Evolutionary conservation across 768 basidiomycete species (phyloP).

Genomic region (Rubroboletus satanas): DNA sequence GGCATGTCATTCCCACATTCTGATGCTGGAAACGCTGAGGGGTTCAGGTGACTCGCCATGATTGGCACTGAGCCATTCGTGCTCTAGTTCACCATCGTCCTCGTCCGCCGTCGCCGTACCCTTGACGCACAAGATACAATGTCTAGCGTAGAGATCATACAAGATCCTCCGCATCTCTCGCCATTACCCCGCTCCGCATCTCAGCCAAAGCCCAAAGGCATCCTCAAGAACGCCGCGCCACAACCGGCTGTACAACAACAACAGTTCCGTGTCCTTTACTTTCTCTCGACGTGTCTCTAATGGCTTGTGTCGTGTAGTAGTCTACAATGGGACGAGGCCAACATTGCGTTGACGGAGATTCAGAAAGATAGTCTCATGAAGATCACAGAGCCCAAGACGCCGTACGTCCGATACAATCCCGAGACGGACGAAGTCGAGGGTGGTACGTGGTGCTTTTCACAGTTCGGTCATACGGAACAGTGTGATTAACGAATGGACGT

Average conservation of each 20-base stretch:
- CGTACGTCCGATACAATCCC: constrained; percentile 88
- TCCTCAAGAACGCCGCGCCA: constrained; percentile 73
- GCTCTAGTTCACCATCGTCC: not conserved
- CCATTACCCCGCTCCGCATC: constrained; percentile 61
- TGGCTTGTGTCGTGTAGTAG: constrained; percentile 38
- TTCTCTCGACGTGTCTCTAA: not conserved
- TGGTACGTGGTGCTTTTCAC: constrained; percentile 45
- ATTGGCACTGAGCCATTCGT: constrained; percentile 1
- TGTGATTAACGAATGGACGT: not conserved
- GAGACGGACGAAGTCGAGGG: constrained; percentile 82
- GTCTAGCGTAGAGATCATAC: constrained; percentile 29
- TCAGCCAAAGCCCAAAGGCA: constrained; percentile 78
- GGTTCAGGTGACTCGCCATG: constrained; percentile 6
- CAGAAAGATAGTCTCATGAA: constrained; percentile 97
- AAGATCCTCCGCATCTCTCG: constrained; percentile 43
- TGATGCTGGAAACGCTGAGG: constrained; percentile 6
- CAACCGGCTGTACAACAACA: constrained; percentile 38
- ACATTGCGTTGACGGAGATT: constrained; percentile 87
- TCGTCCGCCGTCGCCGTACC: not conserved
- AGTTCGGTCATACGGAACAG: not conserved
- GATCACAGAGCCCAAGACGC: constrained; percentile 97
- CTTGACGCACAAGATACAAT: constrained; percentile 11
- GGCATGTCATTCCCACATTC: constrained; percentile 26
- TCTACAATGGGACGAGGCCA: constrained; percentile 94
- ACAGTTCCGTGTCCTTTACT: constrained; percentile 48